phyloP scores from a whole-genome alignment of 2,329 filamentous ascomycete species.

The Grosmannia clavigera region DNA sequence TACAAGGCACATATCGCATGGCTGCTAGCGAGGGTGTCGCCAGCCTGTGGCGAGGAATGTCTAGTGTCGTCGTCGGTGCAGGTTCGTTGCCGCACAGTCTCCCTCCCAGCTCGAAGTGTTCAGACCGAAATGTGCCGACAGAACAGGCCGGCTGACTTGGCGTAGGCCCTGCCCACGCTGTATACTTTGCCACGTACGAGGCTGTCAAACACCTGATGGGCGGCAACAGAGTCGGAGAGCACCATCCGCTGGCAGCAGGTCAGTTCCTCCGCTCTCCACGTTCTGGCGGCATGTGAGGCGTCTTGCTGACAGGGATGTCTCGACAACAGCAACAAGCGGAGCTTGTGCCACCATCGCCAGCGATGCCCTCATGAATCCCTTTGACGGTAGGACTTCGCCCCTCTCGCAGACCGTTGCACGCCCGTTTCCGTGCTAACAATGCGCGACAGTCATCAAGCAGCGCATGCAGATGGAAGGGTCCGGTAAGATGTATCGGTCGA shows the following conservation, averaged over 20 bases:
- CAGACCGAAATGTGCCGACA: background rate
- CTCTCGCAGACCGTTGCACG: background rate
- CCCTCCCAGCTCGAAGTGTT: background rate
- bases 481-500: constrained; percentile 70
- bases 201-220: constrained; percentile 93
- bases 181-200: constrained; percentile 98
- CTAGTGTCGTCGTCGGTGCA: constrained; percentile 89
- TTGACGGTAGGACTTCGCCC: constrained; percentile 61
- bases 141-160: background rate
- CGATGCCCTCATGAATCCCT: constrained; percentile 98
- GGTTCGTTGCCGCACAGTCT: constrained; percentile 43
- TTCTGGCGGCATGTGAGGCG: background rate
- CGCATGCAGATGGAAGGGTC: constrained; percentile 98
- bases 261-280: constrained; percentile 19
- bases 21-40: constrained; percentile 79
- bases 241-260: constrained; percentile 92
- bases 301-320: background rate
- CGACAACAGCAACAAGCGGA: constrained; percentile 67
- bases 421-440: background rate
- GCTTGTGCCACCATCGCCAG: constrained; percentile 92
- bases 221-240: constrained; percentile 73
- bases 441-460: constrained; percentile 79
- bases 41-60: constrained; percentile 92
- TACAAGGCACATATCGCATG: constrained; percentile 87
- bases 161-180: constrained; percentile 83